Evolutionary conservation across 495 filamentous ascomycete genomes (phyloP).

Genomic region (Mycothermus thermophilus): DNA sequence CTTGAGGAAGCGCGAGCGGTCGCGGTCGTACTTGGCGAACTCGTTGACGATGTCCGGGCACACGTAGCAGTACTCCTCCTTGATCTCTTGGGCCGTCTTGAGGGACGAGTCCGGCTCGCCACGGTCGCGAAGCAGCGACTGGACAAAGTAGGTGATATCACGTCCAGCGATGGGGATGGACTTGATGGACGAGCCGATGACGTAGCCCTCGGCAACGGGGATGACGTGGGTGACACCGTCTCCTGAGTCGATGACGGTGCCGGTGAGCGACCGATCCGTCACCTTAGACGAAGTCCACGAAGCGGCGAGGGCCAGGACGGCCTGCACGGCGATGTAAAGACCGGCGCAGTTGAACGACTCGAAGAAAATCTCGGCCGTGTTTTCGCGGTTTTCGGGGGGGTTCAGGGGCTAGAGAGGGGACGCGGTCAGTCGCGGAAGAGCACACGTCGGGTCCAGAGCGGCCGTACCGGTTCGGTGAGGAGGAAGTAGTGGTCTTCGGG

Average conservation of each 20-base stretch:
- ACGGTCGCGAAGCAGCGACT: slow-evolving; percentile 86
- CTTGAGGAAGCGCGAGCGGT: slow-evolving; percentile 79
- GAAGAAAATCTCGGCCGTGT: slow-evolving; percentile 99
- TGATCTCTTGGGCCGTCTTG: slow-evolving; percentile 94
- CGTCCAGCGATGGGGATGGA: slow-evolving; percentile 94
- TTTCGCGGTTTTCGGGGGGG: slow-evolving; percentile 95
- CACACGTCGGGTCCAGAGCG: no score
- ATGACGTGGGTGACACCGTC: slow-evolving; percentile 99
- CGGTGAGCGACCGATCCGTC: slow-evolving; percentile 88
- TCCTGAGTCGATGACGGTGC: slow-evolving; percentile 94
- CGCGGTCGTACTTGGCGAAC: slow-evolving; percentile 80
- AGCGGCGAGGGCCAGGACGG: slow-evolving; percentile 87
- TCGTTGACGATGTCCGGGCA: slow-evolving; percentile 98
- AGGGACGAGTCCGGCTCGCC: slow-evolving; percentile 92
- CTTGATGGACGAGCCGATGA: slow-evolving; percentile 97
- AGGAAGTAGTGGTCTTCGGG: slow-evolving; percentile 98
- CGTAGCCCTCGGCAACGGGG: slow-evolving; percentile 95
- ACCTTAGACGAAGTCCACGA: slow-evolving; percentile 99
- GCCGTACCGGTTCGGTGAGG: slow-evolving; percentile 88
- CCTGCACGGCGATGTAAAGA: slow-evolving; percentile 97
- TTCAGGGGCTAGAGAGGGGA: slow-evolving; percentile 81
- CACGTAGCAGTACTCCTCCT: slow-evolving; percentile 96
- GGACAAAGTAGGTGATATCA: slow-evolving; percentile 97
- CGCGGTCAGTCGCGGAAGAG: no score
- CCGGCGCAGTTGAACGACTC: slow-evolving; percentile 99